Percentiles rank a stretch among this genome's conserved stretches.
Evolutionary conservation across 129 eudicot species (phyloP).

Genomic region (Pulicaria dysenterica): DNA sequence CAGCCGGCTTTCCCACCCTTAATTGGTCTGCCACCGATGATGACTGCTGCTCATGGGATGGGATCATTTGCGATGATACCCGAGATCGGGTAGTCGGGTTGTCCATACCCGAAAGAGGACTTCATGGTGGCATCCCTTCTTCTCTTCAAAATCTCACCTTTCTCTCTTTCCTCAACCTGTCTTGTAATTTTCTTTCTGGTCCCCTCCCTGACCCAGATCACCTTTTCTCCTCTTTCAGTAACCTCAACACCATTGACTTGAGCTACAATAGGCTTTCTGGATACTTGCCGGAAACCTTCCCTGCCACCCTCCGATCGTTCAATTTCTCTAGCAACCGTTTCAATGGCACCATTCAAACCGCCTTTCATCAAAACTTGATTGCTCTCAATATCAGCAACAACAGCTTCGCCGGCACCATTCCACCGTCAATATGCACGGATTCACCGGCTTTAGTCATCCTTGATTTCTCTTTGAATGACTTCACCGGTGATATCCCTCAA

Average conservation of each 20-base stretch:
- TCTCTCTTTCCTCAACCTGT: constrained; percentile 55
- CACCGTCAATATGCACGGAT: constrained; percentile 33
- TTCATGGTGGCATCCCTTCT: constrained; percentile 33
- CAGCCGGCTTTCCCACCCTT: constrained; percentile 4
- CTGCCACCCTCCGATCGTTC: constrained; percentile 30
- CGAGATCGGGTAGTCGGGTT: constrained; percentile 40
- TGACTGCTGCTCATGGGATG: constrained; percentile 68
- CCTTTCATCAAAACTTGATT: constrained; percentile 21
- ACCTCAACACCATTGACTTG: constrained; percentile 37
- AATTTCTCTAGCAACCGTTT: constrained; percentile 63
- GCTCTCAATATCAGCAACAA: constrained; percentile 41
- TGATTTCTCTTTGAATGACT: constrained; percentile 45
- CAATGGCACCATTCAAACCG: constrained; percentile 27
- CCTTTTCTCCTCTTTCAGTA: neutral
- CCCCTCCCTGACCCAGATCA: constrained; percentile 20
- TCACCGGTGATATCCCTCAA: constrained; percentile 31
- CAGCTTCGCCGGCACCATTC: constrained; percentile 31
- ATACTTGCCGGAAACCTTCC: constrained; percentile 16
- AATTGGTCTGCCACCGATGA: constrained; percentile 31
- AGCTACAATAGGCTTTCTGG: constrained; percentile 53
- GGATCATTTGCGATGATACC: constrained; percentile 43
- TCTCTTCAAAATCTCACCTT: constrained; percentile 40
- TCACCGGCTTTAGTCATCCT: constrained; percentile 28
- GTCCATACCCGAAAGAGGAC: constrained; percentile 47
- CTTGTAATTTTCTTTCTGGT: constrained; percentile 47